phyloP scores from a whole-genome alignment of 2,329 filamentous ascomycete genomes.

The Penicillium sp. region DNA sequence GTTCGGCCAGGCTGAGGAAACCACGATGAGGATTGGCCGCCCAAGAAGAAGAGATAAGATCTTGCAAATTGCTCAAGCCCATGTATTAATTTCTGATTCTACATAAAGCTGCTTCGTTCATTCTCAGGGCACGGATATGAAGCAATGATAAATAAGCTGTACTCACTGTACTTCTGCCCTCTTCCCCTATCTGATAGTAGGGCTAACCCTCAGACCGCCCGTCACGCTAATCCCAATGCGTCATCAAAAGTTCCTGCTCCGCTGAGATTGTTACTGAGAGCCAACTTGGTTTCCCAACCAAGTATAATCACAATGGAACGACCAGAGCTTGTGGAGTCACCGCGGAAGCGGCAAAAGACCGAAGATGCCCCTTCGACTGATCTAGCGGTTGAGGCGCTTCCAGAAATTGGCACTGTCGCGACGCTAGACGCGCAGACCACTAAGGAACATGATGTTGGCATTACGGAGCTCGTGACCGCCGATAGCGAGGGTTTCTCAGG shows the following conservation, averaged over 20 bases:
- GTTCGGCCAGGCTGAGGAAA: neutral
- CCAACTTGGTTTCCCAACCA: slow-evolving; percentile 3
- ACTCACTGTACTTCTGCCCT: neutral
- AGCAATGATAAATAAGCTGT: neutral
- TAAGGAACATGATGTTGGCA: slow-evolving; percentile 59
- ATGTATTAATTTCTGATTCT: no score
- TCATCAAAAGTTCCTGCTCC: slow-evolving; percentile 23
- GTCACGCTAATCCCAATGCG: slow-evolving; percentile 26
- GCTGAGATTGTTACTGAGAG: slow-evolving; percentile 4
- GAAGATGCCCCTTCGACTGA: slow-evolving; percentile 29
- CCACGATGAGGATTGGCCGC: neutral
- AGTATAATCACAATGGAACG: slow-evolving; percentile 33
- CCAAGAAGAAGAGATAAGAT: neutral
- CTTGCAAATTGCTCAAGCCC: no score
- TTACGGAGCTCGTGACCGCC: slow-evolving; percentile 64
- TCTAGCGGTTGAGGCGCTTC: slow-evolving; percentile 15
- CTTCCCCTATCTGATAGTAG: slow-evolving; percentile 32
- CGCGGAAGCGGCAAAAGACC: slow-evolving; percentile 43
- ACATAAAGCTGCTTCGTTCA: no score
- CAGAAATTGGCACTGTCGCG: slow-evolving; percentile 13
- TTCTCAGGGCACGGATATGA: neutral
- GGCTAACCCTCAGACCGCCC: slow-evolving; percentile 35
- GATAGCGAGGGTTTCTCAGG: slow-evolving; percentile 64
- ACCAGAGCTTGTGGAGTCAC: slow-evolving; percentile 39
- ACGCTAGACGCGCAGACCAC: slow-evolving; percentile 36